A percentile compares a stretch with the other conserved stretches of the same genome.
Conservation (phyloP, 495 filamentous ascomycete species). For the Lasiosphaeriaceae sp. region DNA sequence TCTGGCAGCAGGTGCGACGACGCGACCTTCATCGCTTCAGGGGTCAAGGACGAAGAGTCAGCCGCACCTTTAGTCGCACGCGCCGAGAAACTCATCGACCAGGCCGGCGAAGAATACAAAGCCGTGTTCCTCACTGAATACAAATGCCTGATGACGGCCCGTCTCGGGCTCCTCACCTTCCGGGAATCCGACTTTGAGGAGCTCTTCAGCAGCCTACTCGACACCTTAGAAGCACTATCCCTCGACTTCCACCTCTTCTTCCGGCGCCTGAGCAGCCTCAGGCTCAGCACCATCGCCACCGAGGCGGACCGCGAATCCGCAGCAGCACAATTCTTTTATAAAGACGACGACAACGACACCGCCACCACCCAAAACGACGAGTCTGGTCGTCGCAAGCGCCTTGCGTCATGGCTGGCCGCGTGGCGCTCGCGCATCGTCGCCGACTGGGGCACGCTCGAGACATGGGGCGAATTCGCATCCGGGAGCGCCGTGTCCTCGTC, state of each 20-base stretch:
- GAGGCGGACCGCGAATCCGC: slow-evolving; percentile 57
- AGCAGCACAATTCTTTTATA: slow-evolving; percentile 62
- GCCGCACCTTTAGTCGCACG: slow-evolving; percentile 65
- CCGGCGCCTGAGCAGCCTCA: slow-evolving; percentile 62
- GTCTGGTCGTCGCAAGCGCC: slow-evolving; percentile 52
- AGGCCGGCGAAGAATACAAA: slow-evolving; percentile 79
- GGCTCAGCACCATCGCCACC: slow-evolving; percentile 54
- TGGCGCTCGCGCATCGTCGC: slow-evolving; percentile 66
- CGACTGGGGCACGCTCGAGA: slow-evolving; percentile 75
- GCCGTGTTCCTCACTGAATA: slow-evolving; percentile 82
- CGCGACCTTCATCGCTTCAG: slow-evolving; percentile 62
- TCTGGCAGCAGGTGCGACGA: slow-evolving; percentile 65
- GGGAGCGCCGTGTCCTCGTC: slow-evolving; percentile 28
- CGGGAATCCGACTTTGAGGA: slow-evolving; percentile 70
- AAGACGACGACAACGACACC: slow-evolving; percentile 55
- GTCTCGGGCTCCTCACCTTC: slow-evolving; percentile 66
- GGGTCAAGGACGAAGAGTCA: slow-evolving; percentile 61
- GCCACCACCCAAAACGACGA: slow-evolving; percentile 52
- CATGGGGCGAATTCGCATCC: slow-evolving; percentile 35
- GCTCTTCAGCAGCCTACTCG: slow-evolving; percentile 75
- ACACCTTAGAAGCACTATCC: slow-evolving; percentile 71
- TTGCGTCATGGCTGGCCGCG: slow-evolving; percentile 70
- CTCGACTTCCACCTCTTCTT: slow-evolving; percentile 94
- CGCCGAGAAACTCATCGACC: slow-evolving; percentile 76
- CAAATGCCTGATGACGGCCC: slow-evolving; percentile 69